phyloP scores from a whole-genome alignment of 2,329 filamentous ascomycete species.

The Grosmannia serpens region DNA sequence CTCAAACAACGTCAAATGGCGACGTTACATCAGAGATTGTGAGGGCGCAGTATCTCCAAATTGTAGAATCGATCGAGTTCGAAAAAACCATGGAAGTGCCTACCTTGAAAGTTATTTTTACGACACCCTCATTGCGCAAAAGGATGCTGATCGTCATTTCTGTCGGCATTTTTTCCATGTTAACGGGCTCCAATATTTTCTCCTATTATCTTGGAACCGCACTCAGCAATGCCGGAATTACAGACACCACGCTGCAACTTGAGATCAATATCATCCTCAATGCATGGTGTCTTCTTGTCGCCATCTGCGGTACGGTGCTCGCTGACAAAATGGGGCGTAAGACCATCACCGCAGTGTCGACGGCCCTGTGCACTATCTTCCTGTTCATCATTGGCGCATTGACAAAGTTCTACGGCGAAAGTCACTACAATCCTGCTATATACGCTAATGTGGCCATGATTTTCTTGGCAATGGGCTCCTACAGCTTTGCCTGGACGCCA shows the following conservation, averaged over 20 bases:
- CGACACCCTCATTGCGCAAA: not conserved
- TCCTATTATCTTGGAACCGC: conserved; percentile 7
- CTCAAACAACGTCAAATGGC: conserved; percentile 23
- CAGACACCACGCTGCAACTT: conserved; percentile 4
- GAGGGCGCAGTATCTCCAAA: conserved; percentile 5
- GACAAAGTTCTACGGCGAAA: not conserved
- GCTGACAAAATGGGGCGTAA: conserved; percentile 16
- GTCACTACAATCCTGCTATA: not conserved
- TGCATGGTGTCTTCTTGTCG: conserved; percentile 8
- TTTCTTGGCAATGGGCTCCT: conserved; percentile 1
- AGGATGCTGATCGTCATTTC: conserved; percentile 2
- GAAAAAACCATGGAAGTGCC: conserved; percentile 1
- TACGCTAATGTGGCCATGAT: not conserved
- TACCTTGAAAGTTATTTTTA: not conserved
- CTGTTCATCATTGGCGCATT: conserved; percentile 1
- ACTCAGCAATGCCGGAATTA: conserved; percentile 5
- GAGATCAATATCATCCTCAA: conserved; percentile 7
- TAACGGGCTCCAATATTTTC: conserved; percentile 9
- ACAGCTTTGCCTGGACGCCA: conserved; percentile 1
- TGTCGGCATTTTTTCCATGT: conserved; percentile 2
- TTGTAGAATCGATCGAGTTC: conserved; percentile 5
- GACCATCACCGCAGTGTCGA: not conserved
- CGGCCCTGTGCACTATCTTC: not conserved
- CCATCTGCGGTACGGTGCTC: conserved; percentile 12
- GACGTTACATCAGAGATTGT: not conserved